Base-by-base conservation (phyloP, 352 stramenopile species). In the Phytophthora citricola region DNA sequence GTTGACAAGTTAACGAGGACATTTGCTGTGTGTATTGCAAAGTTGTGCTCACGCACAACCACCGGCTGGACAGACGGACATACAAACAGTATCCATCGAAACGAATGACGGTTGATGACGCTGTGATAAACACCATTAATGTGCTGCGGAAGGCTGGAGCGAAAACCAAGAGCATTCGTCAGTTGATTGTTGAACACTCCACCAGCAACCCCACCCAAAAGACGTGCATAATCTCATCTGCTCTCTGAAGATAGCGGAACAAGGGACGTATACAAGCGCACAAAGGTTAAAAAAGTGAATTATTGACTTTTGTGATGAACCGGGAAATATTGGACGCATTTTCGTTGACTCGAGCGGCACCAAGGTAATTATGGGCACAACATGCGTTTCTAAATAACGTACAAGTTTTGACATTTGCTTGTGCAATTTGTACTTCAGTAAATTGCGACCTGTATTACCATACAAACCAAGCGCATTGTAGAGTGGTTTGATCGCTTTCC, bases 271-370 rank as follows among this genome's bases (percentile, higher is more conserved):
- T 26, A 46, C 49, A 15, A 53, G 41, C 11, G 41, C 40, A 0
- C 40, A 17, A 27, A 26, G 58, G n/a, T 9, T 57, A 5, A 58
- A 49, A 6, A 2, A 40, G 27, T 66, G 58, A 48, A 57, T 47
- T 48, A 15, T 32, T 14, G 41, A 59, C 5, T 66, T 60, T 29
- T 45, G 27, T 1, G 0, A 58, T 14, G 46, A 59, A 22, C 15
- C 40, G 17, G 24, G 49, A 32, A 61, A 64, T 51, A 24, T 62
- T 22, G 54, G 43, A 8, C 26, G 51, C 8, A 59, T 69, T 17
- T 58, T 69, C 31, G 41, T 54, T 2, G 44, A 61, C 15, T 22
- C 24, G 0, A 26, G 24, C 3, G 24, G 24, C 3, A 26, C 24
- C 24, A 26, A 26, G 24, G 0, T 26, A 26, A 17, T 17, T 17